Evolutionary conservation across 768 basidiomycete species (phyloP).

Genomic region (Leccinum broughii): DNA sequence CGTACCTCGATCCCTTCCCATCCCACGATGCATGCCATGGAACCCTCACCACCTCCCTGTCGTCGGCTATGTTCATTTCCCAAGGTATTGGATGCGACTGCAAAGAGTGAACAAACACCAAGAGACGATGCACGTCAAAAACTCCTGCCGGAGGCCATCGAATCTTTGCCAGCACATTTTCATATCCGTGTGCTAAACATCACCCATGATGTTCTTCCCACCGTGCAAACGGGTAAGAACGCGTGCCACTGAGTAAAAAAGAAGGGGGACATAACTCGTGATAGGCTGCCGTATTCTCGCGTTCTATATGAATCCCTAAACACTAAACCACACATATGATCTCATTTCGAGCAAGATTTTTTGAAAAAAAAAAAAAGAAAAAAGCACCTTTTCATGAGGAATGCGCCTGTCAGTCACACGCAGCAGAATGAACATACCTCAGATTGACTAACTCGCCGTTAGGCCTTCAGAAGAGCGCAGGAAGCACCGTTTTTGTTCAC

Average conservation of each 20-base stretch:
- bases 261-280: background rate
- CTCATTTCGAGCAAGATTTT: slow-evolving; percentile 13
- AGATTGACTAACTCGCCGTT: background rate
- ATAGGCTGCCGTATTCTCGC: slow-evolving; percentile 13
- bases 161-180: background rate
- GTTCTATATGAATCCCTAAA: slow-evolving; percentile 9
- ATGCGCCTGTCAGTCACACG: slow-evolving; percentile 8
- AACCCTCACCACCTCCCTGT: background rate
- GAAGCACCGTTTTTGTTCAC: background rate
- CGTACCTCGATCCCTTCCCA: slow-evolving; percentile 4
- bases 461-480: background rate
- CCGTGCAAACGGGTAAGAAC: background rate
- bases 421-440: background rate
- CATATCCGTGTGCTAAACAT: background rate
- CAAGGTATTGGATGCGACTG: background rate
- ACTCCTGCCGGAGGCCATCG: slow-evolving; percentile 1
- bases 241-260: background rate
- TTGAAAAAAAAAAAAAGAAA: background rate
- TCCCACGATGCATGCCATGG: background rate
- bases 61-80: slow-evolving; percentile 1
- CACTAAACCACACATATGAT: slow-evolving; percentile 7
- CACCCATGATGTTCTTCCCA: slow-evolving; percentile 1
- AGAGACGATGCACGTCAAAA: background rate
- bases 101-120: background rate
- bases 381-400: slow-evolving; percentile 7